Evolutionary conservation across 805 yeast species (phyloP), one percentile per base, ranked within the genome.

Genomic region (Candida michaelii): DNA sequence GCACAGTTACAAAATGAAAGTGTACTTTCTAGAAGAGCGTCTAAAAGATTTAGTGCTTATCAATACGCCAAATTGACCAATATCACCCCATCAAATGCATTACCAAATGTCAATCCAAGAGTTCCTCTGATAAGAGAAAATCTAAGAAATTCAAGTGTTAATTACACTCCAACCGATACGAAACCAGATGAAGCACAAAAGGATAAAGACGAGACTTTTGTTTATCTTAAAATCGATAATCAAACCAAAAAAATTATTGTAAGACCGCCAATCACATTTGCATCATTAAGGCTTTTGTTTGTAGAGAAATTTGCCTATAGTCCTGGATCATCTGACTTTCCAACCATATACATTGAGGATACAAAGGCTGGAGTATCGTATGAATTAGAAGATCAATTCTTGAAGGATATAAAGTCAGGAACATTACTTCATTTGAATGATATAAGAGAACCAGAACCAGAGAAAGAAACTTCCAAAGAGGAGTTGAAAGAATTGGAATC

Each of bases 21-120:
- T 19, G 19, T 43, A 13, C 30, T 93, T 24, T 95, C 85, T 67
- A 76, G 99, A 51, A 77, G 97, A 47, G 99, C 98, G 0, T 90
- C 97, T 0, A 84, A 91, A 52, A 71, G 99, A 42, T 91, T 85
- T 58, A 89, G 97, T 4, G 97, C 97, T 0, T 91, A 90, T 47
- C 98, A 91, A 56, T 83, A 83, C 63, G 88, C 95, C 1, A 86
- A 85, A 54, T 71, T 86, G 9, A 70, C 87, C 0, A 79, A 75
- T 46, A 51, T 54, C 23, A 49, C 38, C 27, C 53, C 53, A 9
- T 35, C 49, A 3, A 42, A 15, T 15, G 42, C 50, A 11, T 30
- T 48, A 17, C 52, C 52, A 5, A 40, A 42, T 27, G 43, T 47
- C 14, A 23, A 17, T 3, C 13, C 16, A 3, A 27, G 48, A 30